Evolutionary conservation across 805 yeast species (phyloP).

Genomic region (Candida takata): DNA sequence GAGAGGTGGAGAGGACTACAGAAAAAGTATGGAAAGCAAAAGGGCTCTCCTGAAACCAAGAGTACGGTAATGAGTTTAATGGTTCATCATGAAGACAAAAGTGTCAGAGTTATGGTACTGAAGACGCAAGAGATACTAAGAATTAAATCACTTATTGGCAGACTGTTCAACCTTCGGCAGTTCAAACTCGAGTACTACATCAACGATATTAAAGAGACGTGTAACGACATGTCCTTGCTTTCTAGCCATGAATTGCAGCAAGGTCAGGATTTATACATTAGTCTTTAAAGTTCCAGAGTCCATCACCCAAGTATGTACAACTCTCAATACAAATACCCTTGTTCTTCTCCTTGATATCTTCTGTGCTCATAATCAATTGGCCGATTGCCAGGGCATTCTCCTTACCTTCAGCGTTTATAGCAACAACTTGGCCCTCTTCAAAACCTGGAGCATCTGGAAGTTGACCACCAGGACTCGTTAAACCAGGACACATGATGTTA

Average conservation of each 20-base stretch:
- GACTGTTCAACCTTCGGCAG: neutral
- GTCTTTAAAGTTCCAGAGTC: slow-evolving; percentile 61
- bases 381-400: slow-evolving; percentile 89
- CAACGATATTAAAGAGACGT: too few relatives aligned
- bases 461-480: slow-evolving; percentile 77
- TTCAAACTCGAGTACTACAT: too few relatives aligned
- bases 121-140: neutral
- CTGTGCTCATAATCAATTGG: slow-evolving; percentile 79
- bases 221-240: too few relatives aligned
- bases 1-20: too few relatives aligned
- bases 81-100: neutral
- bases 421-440: slow-evolving; percentile 64
- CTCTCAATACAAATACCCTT: slow-evolving; percentile 89
- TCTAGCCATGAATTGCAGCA: too few relatives aligned
- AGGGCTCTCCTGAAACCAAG: too few relatives aligned
- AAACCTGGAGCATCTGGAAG: slow-evolving; percentile 68
- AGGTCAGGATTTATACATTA: slow-evolving; percentile 8
- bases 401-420: slow-evolving; percentile 88
- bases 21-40: too few relatives aligned
- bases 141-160: neutral
- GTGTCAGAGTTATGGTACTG: neutral
- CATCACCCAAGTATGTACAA: slow-evolving; percentile 81
- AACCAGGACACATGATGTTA: slow-evolving; percentile 94
- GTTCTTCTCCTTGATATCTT: slow-evolving; percentile 74
- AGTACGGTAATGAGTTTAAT: neutral